phyloP scores from a whole-genome alignment of 805 yeast genomes.

The Zygoascus bituminiphila region DNA sequence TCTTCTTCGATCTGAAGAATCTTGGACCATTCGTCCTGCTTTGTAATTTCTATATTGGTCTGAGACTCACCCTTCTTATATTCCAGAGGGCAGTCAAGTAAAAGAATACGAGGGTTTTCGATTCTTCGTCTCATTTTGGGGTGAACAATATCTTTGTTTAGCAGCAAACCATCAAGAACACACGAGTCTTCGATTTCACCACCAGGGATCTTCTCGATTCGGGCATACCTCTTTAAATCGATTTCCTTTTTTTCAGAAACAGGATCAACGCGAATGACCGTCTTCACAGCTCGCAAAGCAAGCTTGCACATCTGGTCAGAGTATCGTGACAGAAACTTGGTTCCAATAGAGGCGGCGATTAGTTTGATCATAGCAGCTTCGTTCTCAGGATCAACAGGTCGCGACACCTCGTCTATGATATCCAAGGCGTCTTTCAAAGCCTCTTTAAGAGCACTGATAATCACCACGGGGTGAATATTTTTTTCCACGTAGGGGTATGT shows the following conservation, averaged over 20 bases:
- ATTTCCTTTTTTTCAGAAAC: conserved; percentile 62
- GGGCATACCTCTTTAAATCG: conserved; percentile 85
- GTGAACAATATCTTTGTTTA: conserved; percentile 97
- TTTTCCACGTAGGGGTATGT: conserved; percentile 87
- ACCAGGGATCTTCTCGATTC: conserved; percentile 95
- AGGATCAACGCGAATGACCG: conserved; percentile 46
- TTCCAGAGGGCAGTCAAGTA: conserved; percentile 94
- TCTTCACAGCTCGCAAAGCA: conserved; percentile 80
- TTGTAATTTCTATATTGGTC: conserved; percentile 93
- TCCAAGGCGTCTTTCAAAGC: conserved; percentile 88
- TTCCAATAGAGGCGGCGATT: conserved; percentile 88
- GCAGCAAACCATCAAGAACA: conserved; percentile 83
- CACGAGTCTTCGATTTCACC: conserved; percentile 88
- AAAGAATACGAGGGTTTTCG: conserved; percentile 79
- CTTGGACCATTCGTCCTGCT: conserved; percentile 94
- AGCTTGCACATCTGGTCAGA: conserved; percentile 82
- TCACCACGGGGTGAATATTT: conserved; percentile 93
- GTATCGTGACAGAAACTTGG: conserved; percentile 90
- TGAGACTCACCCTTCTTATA: conserved; percentile 99
- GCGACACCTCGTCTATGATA: conserved; percentile 73
- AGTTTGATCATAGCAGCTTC: conserved; percentile 81
- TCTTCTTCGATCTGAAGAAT: conserved; percentile 95
- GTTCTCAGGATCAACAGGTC: conserved; percentile 73
- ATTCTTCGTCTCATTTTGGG: conserved; percentile 93
- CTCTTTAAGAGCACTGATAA: conserved; percentile 86